Base-by-base conservation (phyloP, 257 asterid genomes). In the Eustoma russellianum region DNA sequence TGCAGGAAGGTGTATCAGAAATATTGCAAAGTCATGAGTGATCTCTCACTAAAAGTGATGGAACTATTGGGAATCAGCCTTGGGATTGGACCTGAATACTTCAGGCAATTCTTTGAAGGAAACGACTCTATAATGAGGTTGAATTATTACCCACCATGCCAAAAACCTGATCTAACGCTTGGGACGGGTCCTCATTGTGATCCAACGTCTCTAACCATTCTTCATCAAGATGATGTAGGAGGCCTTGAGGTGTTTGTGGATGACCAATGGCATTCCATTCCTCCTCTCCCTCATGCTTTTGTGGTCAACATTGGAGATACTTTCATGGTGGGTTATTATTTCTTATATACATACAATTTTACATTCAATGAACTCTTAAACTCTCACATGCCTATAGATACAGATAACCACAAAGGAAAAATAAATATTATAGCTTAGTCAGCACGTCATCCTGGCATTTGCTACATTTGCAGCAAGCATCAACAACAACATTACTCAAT, bases 161-260 rank as follows among this genome's bases (percentile, higher is more conserved):
- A 74, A 69, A 62, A 75, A 48, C 86, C 96, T 6, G 81, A 75
- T 41, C 57, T 62, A 0, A 77, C 82, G 1, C 83, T 86, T 12
- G 96, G 96, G 19, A 86, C 96, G 0, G 94, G 96, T 16, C 95
- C 95, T 55, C 95, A 86, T 57, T 79, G 94, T 61, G 95, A 86
- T 66, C 94, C 95, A 1, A 77, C 90, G 5, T 77, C 93, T 17
- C 38, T 86, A 61, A 83, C 93, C 0, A 77, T 86, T 41, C 95
- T 86, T 46, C 93, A 83, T 53, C 93, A 83, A 58, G 95, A 79
- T 59, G 60, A 78, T 51, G 91, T 86, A n/a, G 80, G 77, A 13
- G 95, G 95, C 13, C 93, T 86, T 33, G 67, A 86, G 55, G 93
- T 86, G 30, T 79, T 14, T 17, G 88, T 74, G 0, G 83, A 86